phyloP scores from a whole-genome alignment of 2,329 filamentous ascomycete species.

The Phaeosphaeria sp. region DNA sequence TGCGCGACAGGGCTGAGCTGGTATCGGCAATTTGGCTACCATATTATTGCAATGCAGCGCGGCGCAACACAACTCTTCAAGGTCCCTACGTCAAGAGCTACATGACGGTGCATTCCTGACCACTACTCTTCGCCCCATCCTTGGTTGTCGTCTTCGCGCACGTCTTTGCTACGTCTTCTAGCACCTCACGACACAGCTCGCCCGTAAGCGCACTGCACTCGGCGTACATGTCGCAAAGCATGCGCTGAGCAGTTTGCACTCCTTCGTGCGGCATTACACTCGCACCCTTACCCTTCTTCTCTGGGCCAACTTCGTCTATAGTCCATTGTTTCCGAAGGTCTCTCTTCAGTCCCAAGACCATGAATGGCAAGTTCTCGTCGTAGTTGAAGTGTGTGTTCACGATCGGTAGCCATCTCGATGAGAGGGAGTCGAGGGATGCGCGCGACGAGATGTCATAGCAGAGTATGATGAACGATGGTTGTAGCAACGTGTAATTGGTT shows the following conservation, averaged over 20 bases:
- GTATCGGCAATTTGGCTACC: background rate
- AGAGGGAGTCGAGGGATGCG: constrained; percentile 56
- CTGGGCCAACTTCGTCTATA: constrained; percentile 44
- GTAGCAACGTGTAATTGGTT: constrained; percentile 63
- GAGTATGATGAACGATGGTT: constrained; percentile 63
- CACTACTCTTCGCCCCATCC: constrained; percentile 57
- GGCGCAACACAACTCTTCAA: background rate
- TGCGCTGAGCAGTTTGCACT: constrained; percentile 61
- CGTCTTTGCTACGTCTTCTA: constrained; percentile 66
- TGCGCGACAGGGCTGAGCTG: background rate
- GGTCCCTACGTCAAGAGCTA: background rate
- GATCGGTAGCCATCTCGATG: constrained; percentile 51
- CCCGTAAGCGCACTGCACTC: constrained; percentile 69
- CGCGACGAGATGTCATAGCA: constrained; percentile 66
- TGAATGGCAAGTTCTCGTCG: constrained; percentile 61
- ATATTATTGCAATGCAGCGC: too few relatives aligned
- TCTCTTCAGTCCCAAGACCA: constrained; percentile 66
- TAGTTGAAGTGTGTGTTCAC: constrained; percentile 61
- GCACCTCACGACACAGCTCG: constrained; percentile 64
- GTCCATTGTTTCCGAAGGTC: constrained; percentile 59
- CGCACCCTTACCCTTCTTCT: constrained; percentile 44
- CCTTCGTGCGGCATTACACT: constrained; percentile 61
- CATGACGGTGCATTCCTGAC: constrained; percentile 29
- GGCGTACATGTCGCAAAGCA: constrained; percentile 67
- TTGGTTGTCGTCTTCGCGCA: constrained; percentile 65